Conservation (phyloP, 768 basidiomycete genomes). For the Naganishia onofrii region DNA sequence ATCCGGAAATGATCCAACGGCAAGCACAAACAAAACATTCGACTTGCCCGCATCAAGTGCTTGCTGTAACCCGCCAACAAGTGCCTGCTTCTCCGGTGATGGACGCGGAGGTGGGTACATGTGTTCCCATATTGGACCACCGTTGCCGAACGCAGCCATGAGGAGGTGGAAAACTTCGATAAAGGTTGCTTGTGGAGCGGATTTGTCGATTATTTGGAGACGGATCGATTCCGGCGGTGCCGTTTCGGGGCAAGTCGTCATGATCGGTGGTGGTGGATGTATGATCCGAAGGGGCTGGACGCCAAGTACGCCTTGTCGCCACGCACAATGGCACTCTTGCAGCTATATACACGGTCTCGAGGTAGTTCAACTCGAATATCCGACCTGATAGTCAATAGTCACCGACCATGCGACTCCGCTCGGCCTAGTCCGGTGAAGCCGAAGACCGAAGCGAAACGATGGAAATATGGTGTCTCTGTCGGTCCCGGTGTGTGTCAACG, state of each 20-base stretch:
- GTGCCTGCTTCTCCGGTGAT: neutral
- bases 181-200: neutral
- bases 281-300: no score
- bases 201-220: constrained; percentile 3
- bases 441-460: no score
- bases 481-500: no score
- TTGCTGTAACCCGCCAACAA: neutral
- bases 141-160: neutral
- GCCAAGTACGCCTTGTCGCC: no score
- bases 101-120: constrained; percentile 19
- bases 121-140: constrained; percentile 3
- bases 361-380: no score
- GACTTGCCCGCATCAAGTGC: neutral
- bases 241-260: neutral
- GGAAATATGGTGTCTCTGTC: no score
- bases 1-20: neutral
- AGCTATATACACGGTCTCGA: no score
- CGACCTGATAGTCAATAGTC: no score
- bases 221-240: constrained; percentile 1
- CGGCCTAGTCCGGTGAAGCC: no score
- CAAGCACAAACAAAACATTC: neutral
- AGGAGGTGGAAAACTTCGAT: constrained; percentile 6
- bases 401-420: no score
- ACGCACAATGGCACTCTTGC: no score
- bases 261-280: no score